Evolutionary conservation across 2,329 filamentous ascomycete genomes (phyloP), one percentile per base, ranked within the genome.

Genomic region (Ceratocystis smalleyi): DNA sequence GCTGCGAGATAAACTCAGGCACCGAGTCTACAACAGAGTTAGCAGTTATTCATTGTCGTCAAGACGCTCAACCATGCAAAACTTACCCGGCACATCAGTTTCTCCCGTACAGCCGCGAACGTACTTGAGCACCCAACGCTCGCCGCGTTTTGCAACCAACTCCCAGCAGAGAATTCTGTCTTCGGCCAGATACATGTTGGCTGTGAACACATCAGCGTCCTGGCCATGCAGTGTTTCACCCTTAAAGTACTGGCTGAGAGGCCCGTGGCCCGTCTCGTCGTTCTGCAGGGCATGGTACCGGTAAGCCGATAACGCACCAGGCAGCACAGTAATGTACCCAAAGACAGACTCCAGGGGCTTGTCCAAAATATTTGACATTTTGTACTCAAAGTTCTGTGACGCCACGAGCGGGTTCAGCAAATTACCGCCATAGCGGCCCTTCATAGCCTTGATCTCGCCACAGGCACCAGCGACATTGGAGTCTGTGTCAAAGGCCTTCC

Each of bases 311-410:
- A 99, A 81, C 0, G 94, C 94, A 74, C 94, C 95, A 0, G 94
- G 95, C 68, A 99, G 77, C 69, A 99, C 94, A 5, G 92, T 97
- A 69, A 99, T 99, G 73, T 97, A 99, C 1, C 94, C 94, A 73
- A 99, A 99, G 0, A 96, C 92, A 0, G 90, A 96, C 74, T 99
- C 94, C 1, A 99, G 78, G 0, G 94, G 94, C 74, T 99, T 99
- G 73, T 99, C 94, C 30, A 99, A 80, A 70, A 99, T 99, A 71
- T 99, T 99, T 49, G 91, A 96, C 90, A 99, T 96, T 75, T 99
- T 99, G 79, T 99, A 99, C 77, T 99, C 94, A 69, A 99, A 99
- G 73, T 99, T 99, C 71, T 99, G 94, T 57, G 91, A 95, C 0
- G 94, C 94, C 17, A 99, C 92, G 5, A 99, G 79, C 0, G 94